Evolutionary conservation across 2,329 filamentous ascomycete species (phyloP), one percentile per base, ranked within the genome.

Genomic region (Thermothelomyces thermophilus): DNA sequence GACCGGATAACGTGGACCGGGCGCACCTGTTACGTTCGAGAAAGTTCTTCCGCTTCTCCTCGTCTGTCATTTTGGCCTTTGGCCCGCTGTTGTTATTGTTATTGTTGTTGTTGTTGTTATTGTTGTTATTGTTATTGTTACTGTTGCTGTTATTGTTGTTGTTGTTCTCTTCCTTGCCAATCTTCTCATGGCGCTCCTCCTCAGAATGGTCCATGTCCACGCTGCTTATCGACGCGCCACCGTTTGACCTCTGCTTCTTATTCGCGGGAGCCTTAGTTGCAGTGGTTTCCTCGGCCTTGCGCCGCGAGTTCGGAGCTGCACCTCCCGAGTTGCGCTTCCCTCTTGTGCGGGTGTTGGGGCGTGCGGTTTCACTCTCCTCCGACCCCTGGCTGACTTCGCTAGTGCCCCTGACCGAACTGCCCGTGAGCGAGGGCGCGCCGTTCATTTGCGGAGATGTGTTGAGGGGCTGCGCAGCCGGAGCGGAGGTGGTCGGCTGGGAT

Each of bases 1-100:
- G 22, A n/a, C n/a, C n/a, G n/a, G n/a, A 17, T 7, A 3, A 8
- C 9, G 7, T 2, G 33, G 13, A 4, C 17, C 6, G 24, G 41
- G 71, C 81, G 62, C 81, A 95, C 91, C 91, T 83, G 68, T 98
- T 98, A 24, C 93, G 79, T 65, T 98, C 93, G 2, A 98, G 74
- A 68, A 98, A 98, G 66, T 97, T 98, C 72, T 94, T 95, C 36
- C 93, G 80, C 74, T 98, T 98, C 73, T 98, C 93, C 64, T 97
- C 93, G 50, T 97, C 93, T 0, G 90, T 96, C 89, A 96, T 95
- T 74, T 95, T 96, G 0, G 68, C 64, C 67, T 83, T 86, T 13
- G 52, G 33, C 14, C 37, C 37, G 39, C 5, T 80, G 35, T 75
- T 76, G n/a, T n/a, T n/a, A n/a, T n/a, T n/a, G n/a, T n/a, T n/a